A percentile compares a stretch with the other conserved stretches of the same genome.
phyloP scores from a whole-genome alignment of 2,329 filamentous ascomycete genomes.

The Parafenestella ontariensis region DNA sequence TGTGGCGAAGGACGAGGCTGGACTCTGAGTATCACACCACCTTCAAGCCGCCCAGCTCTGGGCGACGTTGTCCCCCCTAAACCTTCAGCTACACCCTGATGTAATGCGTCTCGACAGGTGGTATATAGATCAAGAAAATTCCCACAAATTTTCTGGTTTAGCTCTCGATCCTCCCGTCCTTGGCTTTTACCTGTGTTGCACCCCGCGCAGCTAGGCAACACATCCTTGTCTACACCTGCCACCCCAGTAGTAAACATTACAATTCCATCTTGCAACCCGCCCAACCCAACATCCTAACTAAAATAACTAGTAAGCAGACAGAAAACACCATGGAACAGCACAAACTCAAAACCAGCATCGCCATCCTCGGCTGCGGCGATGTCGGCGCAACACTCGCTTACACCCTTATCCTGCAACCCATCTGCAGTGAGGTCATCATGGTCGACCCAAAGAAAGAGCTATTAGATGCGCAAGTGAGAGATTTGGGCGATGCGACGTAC shows the following conservation, averaged over 20 bases:
- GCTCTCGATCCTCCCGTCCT: not conserved
- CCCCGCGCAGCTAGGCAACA: not conserved
- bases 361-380: constrained; percentile 60
- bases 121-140: constrained; percentile 9
- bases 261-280: too few relatives aligned
- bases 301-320: too few relatives aligned
- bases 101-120: not conserved
- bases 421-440: constrained; percentile 60
- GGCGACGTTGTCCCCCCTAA: constrained; percentile 11
- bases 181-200: not conserved
- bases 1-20: constrained; percentile 12
- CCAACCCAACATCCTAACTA: too few relatives aligned
- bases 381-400: constrained; percentile 61
- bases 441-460: constrained; percentile 59
- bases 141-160: not conserved
- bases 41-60: constrained; percentile 24
- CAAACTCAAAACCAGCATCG: constrained; percentile 51
- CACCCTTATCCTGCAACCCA: constrained; percentile 59
- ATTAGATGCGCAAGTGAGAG: constrained; percentile 59
- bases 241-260: not conserved
- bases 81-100: not conserved
- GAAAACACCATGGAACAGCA: constrained; percentile 26
- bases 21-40: constrained; percentile 28
- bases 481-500: constrained; percentile 61
- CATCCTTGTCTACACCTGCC: not conserved